Evolutionary conservation across 2,329 filamentous ascomycete species (phyloP), one percentile per base, ranked within the genome.

Genomic region (Talaromyces sp.): DNA sequence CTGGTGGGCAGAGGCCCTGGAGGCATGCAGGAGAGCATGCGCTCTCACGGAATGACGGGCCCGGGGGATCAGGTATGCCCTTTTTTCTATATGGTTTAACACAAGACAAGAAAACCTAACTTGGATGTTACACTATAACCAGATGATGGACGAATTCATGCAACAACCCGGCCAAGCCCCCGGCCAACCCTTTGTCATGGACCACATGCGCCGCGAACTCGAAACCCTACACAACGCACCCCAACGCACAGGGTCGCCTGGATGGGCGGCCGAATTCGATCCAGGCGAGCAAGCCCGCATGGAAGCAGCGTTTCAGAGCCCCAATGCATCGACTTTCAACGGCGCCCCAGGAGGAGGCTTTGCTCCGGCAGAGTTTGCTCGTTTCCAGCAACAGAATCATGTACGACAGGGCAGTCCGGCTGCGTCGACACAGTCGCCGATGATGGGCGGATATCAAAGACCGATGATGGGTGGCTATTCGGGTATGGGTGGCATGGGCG

Each of bases 61-160:
- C 86, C 86, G 55, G 90, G 92, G 68, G 91, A 96, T 73, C 87
- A 90, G 83, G 90, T 85, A 70, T 58, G 71, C 23, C 23, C 2
- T 23, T 23, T 23, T n/a, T 16, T n/a, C 3, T 40, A 1, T 36
- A 40, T 14, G 5, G 36, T 7, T 40, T n/a, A 14, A 5, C 5
- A 40, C 34, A 36, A 52, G 27, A 31, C 23, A 23, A n/a, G 6
- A 16, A 14, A 59, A 28, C 18, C 23, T 27, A 52, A 52, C 23
- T 12, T 16, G 33, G 10, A 27, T 34, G 30, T 10, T 58, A 66
- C 59, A 66, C 59, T 42, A 3, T 53, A 57, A 60, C 5, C 65
- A 96, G 91, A 92, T 94, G 89, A 91, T 96, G 87, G 92, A 96
- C 72, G 89, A 92, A 63, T 97, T 97, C 75, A 84, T 96, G 70